Conservation (phyloP, 306 rosid genomes). For the Acacia melanoxylon region DNA sequence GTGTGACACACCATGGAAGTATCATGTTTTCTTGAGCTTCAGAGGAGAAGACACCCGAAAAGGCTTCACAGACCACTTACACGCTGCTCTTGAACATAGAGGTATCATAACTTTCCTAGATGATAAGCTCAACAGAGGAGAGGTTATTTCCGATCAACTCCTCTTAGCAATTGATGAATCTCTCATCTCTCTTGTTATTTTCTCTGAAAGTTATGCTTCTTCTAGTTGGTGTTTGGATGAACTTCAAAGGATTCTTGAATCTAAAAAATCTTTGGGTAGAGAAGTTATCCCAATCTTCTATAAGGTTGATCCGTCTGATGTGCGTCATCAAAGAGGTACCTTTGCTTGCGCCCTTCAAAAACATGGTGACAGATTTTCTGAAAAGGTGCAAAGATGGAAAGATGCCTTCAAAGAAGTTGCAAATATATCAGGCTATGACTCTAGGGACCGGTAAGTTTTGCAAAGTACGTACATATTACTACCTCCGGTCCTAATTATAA, state of each 20-base stretch:
- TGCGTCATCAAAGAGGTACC: not conserved
- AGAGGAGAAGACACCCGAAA: not conserved
- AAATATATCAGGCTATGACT: not conserved
- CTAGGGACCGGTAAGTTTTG: not conserved
- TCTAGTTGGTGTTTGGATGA: no score
- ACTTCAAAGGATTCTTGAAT: no score
- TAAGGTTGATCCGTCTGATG: not conserved
- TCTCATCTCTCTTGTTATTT: not conserved
- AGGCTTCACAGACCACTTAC: not conserved
- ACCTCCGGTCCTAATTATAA: no score
- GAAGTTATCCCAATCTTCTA: no score
- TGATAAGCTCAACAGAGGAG: not conserved
- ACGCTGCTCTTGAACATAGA: not conserved
- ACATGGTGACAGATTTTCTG: not conserved
- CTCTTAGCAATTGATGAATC: not conserved
- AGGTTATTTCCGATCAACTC: not conserved
- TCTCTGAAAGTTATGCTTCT: not conserved
- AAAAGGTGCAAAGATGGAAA: not conserved
- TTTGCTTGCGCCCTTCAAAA: not conserved
- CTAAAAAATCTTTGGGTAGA: no score
- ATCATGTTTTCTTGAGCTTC: not conserved
- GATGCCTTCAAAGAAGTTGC: not conserved
- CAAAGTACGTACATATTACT: no score
- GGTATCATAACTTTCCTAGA: not conserved
- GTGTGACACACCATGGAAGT: not conserved